phyloP scores from a whole-genome alignment of 805 yeast species.

The Tetrapisispora taiwanensis region DNA sequence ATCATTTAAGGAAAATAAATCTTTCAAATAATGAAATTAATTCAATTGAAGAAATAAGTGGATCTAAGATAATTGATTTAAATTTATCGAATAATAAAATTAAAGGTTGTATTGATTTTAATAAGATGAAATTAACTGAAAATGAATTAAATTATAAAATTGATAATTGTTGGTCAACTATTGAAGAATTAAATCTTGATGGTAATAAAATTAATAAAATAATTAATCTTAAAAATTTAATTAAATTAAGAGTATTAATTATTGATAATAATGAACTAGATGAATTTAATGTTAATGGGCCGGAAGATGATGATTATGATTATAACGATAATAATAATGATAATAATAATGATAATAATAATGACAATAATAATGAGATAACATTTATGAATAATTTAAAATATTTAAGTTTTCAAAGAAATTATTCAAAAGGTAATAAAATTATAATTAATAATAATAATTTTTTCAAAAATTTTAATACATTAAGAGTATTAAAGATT shows the following conservation, averaged over 20 bases:
- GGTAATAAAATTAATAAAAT: slow-evolving; percentile 16
- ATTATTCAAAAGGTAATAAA: background rate
- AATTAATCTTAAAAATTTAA: slow-evolving; percentile 14
- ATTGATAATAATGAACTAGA: slow-evolving; percentile 20
- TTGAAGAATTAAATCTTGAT: slow-evolving; percentile 18
- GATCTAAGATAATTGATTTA: slow-evolving; percentile 11
- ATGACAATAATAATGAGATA: too few species aligned
- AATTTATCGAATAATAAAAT: slow-evolving; percentile 17
- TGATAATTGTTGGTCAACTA: slow-evolving; percentile 13
- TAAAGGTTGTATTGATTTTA: slow-evolving; percentile 19
- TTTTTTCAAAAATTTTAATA: background rate
- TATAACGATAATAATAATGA: background rate
- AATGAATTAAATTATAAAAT: slow-evolving; percentile 1
- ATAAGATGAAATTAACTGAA: slow-evolving; percentile 9
- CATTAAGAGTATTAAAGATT: slow-evolving; percentile 1
- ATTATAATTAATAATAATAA: background rate
- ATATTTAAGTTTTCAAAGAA: background rate
- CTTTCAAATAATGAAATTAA: slow-evolving; percentile 17
- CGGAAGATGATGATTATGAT: background rate
- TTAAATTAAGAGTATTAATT: slow-evolving; percentile 11
- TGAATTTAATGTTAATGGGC: slow-evolving; percentile 2
- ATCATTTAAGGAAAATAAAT: slow-evolving; percentile 14
- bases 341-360: too few species aligned
- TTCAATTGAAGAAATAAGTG: slow-evolving; percentile 14
- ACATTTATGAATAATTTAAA: slow-evolving; percentile 1